Evolutionary conservation across 2,329 filamentous ascomycete genomes (phyloP).

Genomic region (Gnomoniopsis smithogilvyi): DNA sequence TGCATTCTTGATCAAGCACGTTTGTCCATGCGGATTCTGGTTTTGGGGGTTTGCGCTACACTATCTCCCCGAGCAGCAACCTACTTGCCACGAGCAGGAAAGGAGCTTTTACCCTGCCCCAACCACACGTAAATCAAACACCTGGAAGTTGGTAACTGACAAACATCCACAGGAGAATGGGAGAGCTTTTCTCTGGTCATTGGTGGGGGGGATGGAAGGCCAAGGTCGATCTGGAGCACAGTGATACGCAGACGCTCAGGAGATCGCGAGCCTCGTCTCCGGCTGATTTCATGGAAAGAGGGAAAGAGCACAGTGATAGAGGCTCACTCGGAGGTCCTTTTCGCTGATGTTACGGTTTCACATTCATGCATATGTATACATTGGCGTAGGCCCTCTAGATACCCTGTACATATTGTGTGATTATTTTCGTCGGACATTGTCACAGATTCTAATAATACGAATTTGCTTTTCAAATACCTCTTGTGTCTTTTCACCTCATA

Average conservation of each 20-base stretch:
- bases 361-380: not conserved
- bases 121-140: not conserved
- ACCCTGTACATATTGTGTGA: not conserved
- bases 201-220: slow-evolving; percentile 18
- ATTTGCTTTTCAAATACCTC: too few relatives aligned
- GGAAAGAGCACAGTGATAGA: not conserved
- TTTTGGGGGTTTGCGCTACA: not conserved
- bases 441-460: too few relatives aligned
- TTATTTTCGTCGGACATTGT: not conserved
- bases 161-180: slow-evolving; percentile 8
- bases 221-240: slow-evolving; percentile 12
- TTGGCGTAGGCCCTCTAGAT: not conserved
- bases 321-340: slow-evolving; percentile 3
- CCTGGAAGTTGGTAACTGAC: not conserved
- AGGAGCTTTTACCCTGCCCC: not conserved
- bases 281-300: slow-evolving; percentile 7
- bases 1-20: not conserved
- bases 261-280: slow-evolving; percentile 14
- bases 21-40: not conserved
- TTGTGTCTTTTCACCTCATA: too few relatives aligned
- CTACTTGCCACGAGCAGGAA: not conserved
- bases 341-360: not conserved
- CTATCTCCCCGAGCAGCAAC: not conserved
- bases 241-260: slow-evolving; percentile 15
- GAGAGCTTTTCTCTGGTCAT: slow-evolving; percentile 15